Percentiles rank a stretch among this genome's conserved stretches.
These are phyloP conservation scores for Ophiostoma tasmaniense DNA, from an alignment of 2,329 filamentous ascomycete species.

Conservation along the genomic window DNA sequence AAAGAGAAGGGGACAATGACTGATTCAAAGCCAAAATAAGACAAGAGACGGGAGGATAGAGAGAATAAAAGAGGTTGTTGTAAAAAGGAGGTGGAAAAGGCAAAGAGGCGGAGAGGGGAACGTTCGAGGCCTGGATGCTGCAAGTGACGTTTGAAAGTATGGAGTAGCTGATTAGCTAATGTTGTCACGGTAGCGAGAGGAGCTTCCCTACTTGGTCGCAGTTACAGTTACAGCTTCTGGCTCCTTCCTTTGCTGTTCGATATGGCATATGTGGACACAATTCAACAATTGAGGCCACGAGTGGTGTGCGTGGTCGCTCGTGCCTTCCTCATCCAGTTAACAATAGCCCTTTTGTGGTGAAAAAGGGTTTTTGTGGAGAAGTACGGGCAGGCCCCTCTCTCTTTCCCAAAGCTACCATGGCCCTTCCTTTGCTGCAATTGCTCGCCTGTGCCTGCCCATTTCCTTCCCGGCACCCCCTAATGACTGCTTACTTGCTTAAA, in stretches of 20 bases:
- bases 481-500: not conserved
- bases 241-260: not conserved
- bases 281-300: slow-evolving; percentile 7
- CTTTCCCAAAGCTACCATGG: not conserved
- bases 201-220: not conserved
- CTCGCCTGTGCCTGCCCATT: not conserved
- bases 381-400: not conserved
- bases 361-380: not conserved
- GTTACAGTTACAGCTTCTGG: not conserved
- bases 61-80: not conserved
- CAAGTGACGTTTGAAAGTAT: not conserved
- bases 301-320: slow-evolving; percentile 8
- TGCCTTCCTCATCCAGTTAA: slow-evolving; percentile 2
- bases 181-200: not conserved
- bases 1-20: not conserved
- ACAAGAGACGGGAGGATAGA: not conserved
- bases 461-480: not conserved
- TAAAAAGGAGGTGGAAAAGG: not conserved
- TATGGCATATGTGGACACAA: slow-evolving; percentile 7
- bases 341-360: not conserved
- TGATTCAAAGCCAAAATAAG: not conserved
- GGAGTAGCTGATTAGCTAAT: slow-evolving; percentile 1
- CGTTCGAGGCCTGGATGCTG: slow-evolving; percentile 2
- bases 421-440: not conserved
- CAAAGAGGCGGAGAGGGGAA: slow-evolving; percentile 4